Percentiles rank a stretch among this genome's conserved stretches.
Evolutionary conservation across 306 rosid species (phyloP).

Genomic region (Dalbergia cultrata): DNA sequence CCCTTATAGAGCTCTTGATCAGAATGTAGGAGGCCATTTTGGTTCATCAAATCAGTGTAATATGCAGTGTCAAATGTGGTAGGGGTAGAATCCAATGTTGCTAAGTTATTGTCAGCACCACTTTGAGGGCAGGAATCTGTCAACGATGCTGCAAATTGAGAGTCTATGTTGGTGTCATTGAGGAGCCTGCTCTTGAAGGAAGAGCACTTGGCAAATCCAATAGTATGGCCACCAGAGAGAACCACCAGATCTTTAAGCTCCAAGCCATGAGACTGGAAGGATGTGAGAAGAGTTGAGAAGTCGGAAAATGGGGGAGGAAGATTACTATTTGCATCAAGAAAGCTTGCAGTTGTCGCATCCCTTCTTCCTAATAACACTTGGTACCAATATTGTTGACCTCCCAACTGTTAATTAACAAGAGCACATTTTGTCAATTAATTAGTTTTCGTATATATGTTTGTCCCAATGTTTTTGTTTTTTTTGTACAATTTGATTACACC

Average conservation of each 20-base stretch:
- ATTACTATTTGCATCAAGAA: slow-evolving; percentile 42
- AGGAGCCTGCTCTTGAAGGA: slow-evolving; percentile 43
- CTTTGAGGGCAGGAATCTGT: slow-evolving; percentile 42
- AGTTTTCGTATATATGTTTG: too few species aligned
- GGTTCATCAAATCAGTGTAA: slow-evolving; percentile 34
- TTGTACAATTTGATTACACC: too few species aligned
- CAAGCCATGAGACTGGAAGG: slow-evolving; percentile 49
- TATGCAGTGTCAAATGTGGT: slow-evolving; percentile 46
- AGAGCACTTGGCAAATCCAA: slow-evolving; percentile 52
- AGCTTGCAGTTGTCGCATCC: slow-evolving; percentile 55
- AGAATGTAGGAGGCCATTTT: slow-evolving; percentile 56
- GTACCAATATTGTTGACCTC: slow-evolving; percentile 46
- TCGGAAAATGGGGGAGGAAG: slow-evolving; percentile 44
- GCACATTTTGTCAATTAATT: neutral
- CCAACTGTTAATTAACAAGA: slow-evolving; percentile 39
- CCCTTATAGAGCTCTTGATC: slow-evolving; percentile 58
- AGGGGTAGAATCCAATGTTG: slow-evolving; percentile 48
- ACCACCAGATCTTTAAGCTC: slow-evolving; percentile 50
- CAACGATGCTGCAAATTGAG: slow-evolving; percentile 34
- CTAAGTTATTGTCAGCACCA: slow-evolving; percentile 42
- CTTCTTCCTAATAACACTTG: slow-evolving; percentile 56
- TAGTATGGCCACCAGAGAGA: slow-evolving; percentile 62
- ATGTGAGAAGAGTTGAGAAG: slow-evolving; percentile 43
- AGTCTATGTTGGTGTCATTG: slow-evolving; percentile 50
- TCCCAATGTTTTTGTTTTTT: too few species aligned